These are phyloP conservation scores for Coccomyxa sp. DNA, from an alignment of 139 green algal species.

Conservation along the genomic window DNA sequence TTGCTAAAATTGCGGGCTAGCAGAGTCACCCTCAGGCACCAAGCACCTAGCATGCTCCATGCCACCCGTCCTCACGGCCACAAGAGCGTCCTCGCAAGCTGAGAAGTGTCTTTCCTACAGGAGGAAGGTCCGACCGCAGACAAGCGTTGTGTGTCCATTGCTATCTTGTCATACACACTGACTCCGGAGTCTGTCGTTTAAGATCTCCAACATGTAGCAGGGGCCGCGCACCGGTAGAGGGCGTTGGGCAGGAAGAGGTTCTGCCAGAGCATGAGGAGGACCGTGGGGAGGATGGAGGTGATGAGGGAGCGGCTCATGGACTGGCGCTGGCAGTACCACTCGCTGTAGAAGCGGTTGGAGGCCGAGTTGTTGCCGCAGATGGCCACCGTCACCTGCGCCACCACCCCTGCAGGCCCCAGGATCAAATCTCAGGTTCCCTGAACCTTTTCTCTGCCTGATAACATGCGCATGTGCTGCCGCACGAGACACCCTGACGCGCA, in stretches of 20 bases:
- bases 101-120: no score
- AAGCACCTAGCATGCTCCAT: no score
- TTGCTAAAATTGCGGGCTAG: no score
- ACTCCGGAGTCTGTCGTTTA: no score
- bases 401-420: conserved; percentile 14
- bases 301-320: conserved; percentile 45
- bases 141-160: no score
- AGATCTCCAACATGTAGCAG: no score
- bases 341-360: conserved; percentile 9
- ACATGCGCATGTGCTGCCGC: not conserved
- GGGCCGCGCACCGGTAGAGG: conserved; percentile 27
- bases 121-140: no score
- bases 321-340: conserved; percentile 58
- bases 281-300: conserved; percentile 63
- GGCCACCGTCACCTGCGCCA: conserved; percentile 41
- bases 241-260: conserved; percentile 68
- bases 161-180: no score
- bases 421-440: not conserved
- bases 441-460: not conserved
- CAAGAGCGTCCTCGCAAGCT: no score
- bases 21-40: no score
- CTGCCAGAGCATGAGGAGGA: conserved; percentile 81
- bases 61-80: no score
- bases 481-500: not conserved
- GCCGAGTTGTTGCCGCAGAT: conserved; percentile 31